These are phyloP conservation scores for Beauveria sp. DNA, from an alignment of 2,329 filamentous ascomycete species.

Conservation along the genomic window DNA sequence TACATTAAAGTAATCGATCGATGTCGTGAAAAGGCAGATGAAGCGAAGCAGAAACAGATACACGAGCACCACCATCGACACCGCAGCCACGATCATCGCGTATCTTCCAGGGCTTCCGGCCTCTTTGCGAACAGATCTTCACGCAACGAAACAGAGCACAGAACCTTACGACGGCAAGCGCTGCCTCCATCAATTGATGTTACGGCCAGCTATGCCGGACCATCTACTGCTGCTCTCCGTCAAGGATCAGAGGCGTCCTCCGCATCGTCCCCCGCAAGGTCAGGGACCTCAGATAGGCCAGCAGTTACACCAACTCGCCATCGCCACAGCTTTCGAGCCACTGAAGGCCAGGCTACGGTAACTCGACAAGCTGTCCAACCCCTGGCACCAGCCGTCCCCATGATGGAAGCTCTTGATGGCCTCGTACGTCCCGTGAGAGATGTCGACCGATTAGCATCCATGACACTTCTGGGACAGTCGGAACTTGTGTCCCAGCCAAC, in stretches of 20 bases:
- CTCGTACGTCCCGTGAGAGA: conserved; percentile 79
- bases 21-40: conserved; percentile 77
- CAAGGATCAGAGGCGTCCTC: conserved; percentile 17
- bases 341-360: conserved; percentile 39
- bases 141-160: conserved; percentile 50
- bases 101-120: conserved; percentile 32
- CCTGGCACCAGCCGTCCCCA: conserved; percentile 57
- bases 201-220: conserved; percentile 35
- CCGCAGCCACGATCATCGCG: conserved; percentile 41
- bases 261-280: conserved; percentile 9
- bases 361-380: conserved; percentile 49
- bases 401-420: conserved; percentile 61
- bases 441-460: conserved; percentile 74
- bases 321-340: conserved; percentile 42
- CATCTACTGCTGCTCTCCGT: conserved; percentile 25
- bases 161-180: conserved; percentile 65
- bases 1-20: conserved; percentile 96
- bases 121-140: conserved; percentile 43
- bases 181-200: conserved; percentile 65
- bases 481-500: conserved; percentile 81
- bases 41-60: conserved; percentile 66
- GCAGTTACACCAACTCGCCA: conserved; percentile 31
- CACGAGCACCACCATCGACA: conserved; percentile 45
- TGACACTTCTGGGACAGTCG: conserved; percentile 61
- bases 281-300: conserved; percentile 14